These are phyloP conservation scores for Phanerochaete sordida DNA, from an alignment of 768 basidiomycete genomes.

Conservation along the genomic window DNA sequence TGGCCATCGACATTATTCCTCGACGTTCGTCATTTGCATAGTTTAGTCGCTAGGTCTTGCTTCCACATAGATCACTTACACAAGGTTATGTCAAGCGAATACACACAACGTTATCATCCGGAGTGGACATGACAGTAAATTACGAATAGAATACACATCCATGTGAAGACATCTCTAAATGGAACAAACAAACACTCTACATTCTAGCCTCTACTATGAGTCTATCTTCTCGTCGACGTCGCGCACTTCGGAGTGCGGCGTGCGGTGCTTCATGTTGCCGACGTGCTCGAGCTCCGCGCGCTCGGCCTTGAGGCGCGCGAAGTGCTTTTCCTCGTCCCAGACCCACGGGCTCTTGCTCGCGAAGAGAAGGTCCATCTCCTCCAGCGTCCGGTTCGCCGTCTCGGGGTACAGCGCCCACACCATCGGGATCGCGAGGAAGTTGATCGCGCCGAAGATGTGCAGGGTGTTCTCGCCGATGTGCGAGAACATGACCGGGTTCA, in stretches of 20 bases:
- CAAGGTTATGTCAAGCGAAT: too few species aligned
- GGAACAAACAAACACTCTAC: neutral
- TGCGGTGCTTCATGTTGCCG: neutral
- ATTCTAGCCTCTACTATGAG: neutral
- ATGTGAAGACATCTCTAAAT: neutral
- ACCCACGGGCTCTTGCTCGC: constrained; percentile 41
- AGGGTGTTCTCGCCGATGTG: constrained; percentile 41
- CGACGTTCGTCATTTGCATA: too few species aligned
- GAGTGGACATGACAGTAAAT: neutral
- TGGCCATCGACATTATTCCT: neutral
- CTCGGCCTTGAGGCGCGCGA: constrained; percentile 33
- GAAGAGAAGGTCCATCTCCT: constrained; percentile 44
- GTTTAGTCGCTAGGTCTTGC: too few species aligned
- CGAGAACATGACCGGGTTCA: constrained; percentile 44
- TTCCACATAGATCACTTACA: too few species aligned
- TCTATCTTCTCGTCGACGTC: constrained; percentile 6
- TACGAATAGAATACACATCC: neutral
- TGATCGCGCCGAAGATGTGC: constrained; percentile 40
- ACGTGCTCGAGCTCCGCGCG: constrained; percentile 13
- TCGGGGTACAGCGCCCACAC: constrained; percentile 45
- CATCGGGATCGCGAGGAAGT: constrained; percentile 41
- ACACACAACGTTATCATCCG: too few species aligned
- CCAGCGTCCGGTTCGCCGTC: constrained; percentile 41
- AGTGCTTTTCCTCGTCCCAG: constrained; percentile 42
- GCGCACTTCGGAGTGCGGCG: neutral